Conservation (phyloP, 176 grass and related monocot species). For the Thinopyrum elongatum region DNA sequence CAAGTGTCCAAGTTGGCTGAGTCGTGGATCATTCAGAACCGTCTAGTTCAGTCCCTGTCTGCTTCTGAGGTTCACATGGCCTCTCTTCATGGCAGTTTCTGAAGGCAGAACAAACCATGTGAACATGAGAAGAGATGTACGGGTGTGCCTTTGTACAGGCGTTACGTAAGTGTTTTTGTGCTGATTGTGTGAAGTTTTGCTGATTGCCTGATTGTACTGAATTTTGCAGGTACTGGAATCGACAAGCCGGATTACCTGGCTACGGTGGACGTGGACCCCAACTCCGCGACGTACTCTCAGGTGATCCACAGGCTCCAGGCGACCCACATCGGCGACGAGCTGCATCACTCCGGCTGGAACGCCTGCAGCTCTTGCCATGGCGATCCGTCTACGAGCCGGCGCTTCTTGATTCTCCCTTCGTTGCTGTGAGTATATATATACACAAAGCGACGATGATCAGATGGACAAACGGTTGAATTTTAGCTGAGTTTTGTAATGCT, state of each 20-base stretch:
- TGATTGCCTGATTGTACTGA: neutral
- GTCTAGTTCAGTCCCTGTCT: neutral
- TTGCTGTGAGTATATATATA: constrained; percentile 58
- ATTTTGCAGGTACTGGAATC: constrained; percentile 74
- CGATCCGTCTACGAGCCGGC: constrained; percentile 52
- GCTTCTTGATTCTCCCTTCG: constrained; percentile 80
- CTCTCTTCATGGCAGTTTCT: neutral
- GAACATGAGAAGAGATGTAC: neutral
- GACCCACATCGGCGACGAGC: constrained; percentile 72
- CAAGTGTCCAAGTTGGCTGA: neutral
- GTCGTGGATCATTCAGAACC: neutral
- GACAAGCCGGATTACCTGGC: constrained; percentile 83
- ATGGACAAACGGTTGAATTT: neutral
- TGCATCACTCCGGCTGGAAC: constrained; percentile 97
- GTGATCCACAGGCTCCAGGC: constrained; percentile 81
- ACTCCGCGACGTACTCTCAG: constrained; percentile 75
- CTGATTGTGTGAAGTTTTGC: neutral
- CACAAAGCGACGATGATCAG: neutral
- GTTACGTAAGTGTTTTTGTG: too few relatives aligned
- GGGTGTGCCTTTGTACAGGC: neutral
- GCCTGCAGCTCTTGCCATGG: constrained; percentile 92
- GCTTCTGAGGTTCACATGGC: constrained; percentile 26
- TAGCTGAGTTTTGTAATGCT: neutral
- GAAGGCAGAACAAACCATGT: neutral
- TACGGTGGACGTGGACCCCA: constrained; percentile 79